Conservation (phyloP, 768 basidiomycete species). For the Suillus subluteus region DNA sequence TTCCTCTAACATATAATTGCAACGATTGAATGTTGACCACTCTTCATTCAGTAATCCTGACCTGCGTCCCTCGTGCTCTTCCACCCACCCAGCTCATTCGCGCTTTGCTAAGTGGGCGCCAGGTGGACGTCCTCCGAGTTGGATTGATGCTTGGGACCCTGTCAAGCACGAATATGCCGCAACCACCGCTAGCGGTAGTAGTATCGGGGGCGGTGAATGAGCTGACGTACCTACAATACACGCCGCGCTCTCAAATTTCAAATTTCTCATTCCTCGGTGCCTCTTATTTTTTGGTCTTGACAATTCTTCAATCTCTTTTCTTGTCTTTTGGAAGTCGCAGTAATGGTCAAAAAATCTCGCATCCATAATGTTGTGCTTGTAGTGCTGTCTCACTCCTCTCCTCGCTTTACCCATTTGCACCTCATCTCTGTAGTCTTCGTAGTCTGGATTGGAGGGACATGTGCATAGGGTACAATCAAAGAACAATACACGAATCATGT, state of each 20-base stretch:
- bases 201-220: slow-evolving; percentile 28
- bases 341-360: background rate
- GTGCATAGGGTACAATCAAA: background rate
- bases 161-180: slow-evolving; percentile 48
- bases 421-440: background rate
- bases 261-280: background rate
- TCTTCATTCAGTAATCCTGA: slow-evolving; percentile 29
- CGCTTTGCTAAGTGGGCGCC: slow-evolving; percentile 31
- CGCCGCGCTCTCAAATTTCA: background rate
- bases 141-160: slow-evolving; percentile 46
- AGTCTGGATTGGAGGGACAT: background rate
- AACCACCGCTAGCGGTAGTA: slow-evolving; percentile 42
- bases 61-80: slow-evolving; percentile 20
- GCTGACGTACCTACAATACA: background rate
- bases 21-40: slow-evolving; percentile 7
- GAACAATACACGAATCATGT: background rate
- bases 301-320: background rate
- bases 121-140: slow-evolving; percentile 38
- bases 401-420: background rate
- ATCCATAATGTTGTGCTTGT: background rate
- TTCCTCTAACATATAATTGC: background rate
- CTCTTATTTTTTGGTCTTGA: slow-evolving; percentile 3
- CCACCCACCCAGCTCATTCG: slow-evolving; percentile 11
- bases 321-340: background rate
- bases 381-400: background rate